phyloP scores from a whole-genome alignment of 805 yeast genomes.

The Candida nitratophila region DNA sequence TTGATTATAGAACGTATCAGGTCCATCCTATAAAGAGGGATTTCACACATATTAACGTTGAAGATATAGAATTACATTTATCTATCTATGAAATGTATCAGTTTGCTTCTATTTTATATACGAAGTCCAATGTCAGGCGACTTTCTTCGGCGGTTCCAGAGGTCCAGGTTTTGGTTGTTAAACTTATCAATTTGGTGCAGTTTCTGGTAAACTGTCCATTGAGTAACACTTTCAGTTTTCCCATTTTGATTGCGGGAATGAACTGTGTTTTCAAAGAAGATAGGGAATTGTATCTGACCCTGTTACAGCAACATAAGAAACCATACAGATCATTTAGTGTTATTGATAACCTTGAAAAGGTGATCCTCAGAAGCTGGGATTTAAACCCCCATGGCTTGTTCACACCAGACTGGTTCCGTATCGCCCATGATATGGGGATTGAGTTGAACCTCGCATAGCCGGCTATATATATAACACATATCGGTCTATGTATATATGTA shows the following conservation, averaged over 20 bases:
- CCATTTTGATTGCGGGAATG: slow-evolving; percentile 23
- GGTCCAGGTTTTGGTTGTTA: slow-evolving; percentile 1
- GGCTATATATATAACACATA: background rate
- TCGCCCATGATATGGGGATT: background rate
- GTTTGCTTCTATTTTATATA: slow-evolving; percentile 6
- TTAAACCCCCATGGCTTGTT: background rate
- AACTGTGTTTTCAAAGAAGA: slow-evolving; percentile 13
- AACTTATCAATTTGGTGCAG: background rate
- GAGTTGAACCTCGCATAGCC: background rate
- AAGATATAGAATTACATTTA: slow-evolving; percentile 18
- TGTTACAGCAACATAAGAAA: background rate
- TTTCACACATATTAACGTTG: background rate
- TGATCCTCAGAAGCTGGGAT: background rate
- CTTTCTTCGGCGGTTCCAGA: slow-evolving; percentile 7
- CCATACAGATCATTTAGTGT: background rate
- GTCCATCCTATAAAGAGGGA: slow-evolving; percentile 1
- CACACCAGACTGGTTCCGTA: background rate
- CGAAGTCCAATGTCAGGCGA: slow-evolving; percentile 2
- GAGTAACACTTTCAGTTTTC: slow-evolving; percentile 17
- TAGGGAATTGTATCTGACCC: background rate
- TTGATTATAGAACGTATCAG: background rate
- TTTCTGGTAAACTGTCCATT: background rate
- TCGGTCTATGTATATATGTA: background rate
- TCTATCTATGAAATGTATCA: slow-evolving; percentile 24
- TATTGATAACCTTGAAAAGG: background rate